phyloP scores from a whole-genome alignment of 1,139 yeast species.

The Hemisphaericaspora subhashii region DNA sequence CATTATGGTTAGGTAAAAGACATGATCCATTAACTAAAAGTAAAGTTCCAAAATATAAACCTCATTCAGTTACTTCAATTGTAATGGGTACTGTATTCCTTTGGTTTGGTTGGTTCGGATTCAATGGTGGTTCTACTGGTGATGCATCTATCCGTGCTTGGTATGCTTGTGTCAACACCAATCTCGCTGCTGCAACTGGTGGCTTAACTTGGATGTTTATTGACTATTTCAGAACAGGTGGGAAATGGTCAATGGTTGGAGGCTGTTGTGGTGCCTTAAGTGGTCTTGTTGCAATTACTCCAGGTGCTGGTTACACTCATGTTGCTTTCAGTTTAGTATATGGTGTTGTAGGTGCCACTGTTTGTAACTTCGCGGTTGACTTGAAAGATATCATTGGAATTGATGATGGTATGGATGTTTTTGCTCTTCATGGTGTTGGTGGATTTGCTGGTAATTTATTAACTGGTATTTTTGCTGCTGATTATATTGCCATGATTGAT shows the following conservation, averaged over 20 bases:
- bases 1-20: conserved; percentile 88
- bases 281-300: conserved; percentile 94
- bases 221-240: conserved; percentile 85
- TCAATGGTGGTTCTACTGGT: conserved; percentile 97
- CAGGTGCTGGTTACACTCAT: conserved; percentile 96
- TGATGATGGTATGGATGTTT: conserved; percentile 96
- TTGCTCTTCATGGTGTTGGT: conserved; percentile 92
- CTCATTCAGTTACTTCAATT: conserved; percentile 85
- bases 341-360: conserved; percentile 76
- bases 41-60: conserved; percentile 82
- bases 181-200: conserved; percentile 88
- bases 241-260: conserved; percentile 94
- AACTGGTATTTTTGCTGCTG: conserved; percentile 93
- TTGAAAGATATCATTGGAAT: conserved; percentile 69
- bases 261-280: conserved; percentile 92
- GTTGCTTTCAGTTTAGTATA: conserved; percentile 83
- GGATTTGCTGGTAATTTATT: conserved; percentile 80
- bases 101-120: conserved; percentile 99
- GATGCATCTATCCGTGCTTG: conserved; percentile 87
- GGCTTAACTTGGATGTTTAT: conserved; percentile 92
- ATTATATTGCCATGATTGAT: conserved; percentile 79
- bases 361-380: conserved; percentile 84
- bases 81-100: conserved; percentile 93
- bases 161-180: conserved; percentile 91
- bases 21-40: conserved; percentile 72